Evolutionary conservation across 2,329 filamentous ascomycete species (phyloP).

Genomic region (Tolypocladium ophioglossoides): DNA sequence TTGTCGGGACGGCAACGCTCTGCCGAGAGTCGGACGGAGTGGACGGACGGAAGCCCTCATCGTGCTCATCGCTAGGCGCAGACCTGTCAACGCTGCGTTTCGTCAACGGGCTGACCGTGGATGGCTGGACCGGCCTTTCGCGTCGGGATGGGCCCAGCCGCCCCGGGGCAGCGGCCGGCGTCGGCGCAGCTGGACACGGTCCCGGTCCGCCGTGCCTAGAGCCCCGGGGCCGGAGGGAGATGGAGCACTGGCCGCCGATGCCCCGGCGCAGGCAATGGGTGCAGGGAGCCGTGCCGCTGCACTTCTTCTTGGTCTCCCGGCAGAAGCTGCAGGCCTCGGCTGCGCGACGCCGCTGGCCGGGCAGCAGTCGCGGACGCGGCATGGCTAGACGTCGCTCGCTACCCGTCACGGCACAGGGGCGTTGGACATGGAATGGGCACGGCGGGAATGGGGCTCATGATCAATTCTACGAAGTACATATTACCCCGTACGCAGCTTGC

Average conservation of each 20-base stretch:
- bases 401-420: not conserved
- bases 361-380: constrained; percentile 40
- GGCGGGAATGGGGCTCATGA: no score
- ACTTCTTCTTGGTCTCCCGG: constrained; percentile 39
- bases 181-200: not conserved
- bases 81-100: not conserved
- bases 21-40: constrained; percentile 19
- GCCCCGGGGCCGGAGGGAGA: constrained; percentile 21
- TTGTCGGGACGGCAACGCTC: constrained; percentile 8
- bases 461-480: no score
- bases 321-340: constrained; percentile 37
- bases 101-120: not conserved
- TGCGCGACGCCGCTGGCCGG: constrained; percentile 35
- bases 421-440: not conserved
- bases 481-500: no score
- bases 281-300: constrained; percentile 37
- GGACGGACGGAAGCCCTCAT: constrained; percentile 12
- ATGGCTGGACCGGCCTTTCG: not conserved
- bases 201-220: constrained; percentile 3
- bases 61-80: not conserved
- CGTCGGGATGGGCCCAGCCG: not conserved
- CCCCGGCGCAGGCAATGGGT: constrained; percentile 34
- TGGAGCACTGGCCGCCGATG: constrained; percentile 24
- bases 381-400: constrained; percentile 18
- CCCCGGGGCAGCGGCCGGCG: not conserved